Evolutionary conservation across 768 basidiomycete species (phyloP), one percentile per base, ranked within the genome.

Genomic region (Tulasnella sp.): DNA sequence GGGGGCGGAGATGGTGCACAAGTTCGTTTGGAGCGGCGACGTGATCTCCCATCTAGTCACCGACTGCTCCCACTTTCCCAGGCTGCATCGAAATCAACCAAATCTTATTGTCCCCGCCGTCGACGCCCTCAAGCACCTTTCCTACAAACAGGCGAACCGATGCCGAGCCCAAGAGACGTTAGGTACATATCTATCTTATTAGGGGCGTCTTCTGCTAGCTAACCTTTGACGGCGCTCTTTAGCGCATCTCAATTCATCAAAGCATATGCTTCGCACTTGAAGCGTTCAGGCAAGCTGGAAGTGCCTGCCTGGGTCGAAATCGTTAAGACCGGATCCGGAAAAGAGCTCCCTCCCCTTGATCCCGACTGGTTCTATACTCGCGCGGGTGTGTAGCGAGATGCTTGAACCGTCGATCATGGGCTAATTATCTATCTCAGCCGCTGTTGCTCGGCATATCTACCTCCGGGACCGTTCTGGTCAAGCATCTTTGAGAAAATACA

Each of bases 291-390:
- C 73, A 98, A 98, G 78, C 88, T 99, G 68, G 93, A 99, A 76
- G 88, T 98, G 61, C 94, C 94, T 65, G 84, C 82, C 72, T 98
- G 94, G 94, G 94, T 88, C 61, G 94, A 96, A 72, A 75, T 97
- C 66, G 96, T 99, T 70, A 99, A 99, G 79, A 99, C 96, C 61
- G 94, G 89, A 70, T 75, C 86, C 59, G 92, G 77, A 80, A 98
- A 98, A 73, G 96, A 99, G 75, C 88, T 96, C 60, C 94, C 93
- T 53, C 96, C 96, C 54, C 97, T 97, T 75, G 91, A 98, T 73
- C 87, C 90, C 40, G 96, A 99, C 73, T 99, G 96, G 96, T 99
- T 83, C 80, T 99, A 98, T 75, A 78, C 94, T 70, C 90, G 96
- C 67, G 88, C 94, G 74, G 93, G 93, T 96, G 67, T 69, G 82